These are phyloP conservation scores for Pythium scleroteichum DNA, from an alignment of 352 stramenopile genomes.

Conservation along the genomic window DNA sequence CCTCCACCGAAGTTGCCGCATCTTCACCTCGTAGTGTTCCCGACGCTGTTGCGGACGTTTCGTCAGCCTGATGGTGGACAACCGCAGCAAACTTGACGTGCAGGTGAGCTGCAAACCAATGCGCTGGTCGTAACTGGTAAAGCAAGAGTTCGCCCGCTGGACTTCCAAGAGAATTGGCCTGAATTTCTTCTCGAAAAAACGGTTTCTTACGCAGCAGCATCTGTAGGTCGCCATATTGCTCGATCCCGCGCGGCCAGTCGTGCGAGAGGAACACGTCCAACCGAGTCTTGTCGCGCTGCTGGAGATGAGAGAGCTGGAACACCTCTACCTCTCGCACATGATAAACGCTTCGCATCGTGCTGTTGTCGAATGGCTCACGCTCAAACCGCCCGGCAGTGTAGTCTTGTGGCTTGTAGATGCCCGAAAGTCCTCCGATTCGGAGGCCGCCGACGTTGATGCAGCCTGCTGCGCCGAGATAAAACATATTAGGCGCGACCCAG, in stretches of 20 bases:
- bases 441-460: conserved; percentile 92
- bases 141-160: conserved; percentile 92
- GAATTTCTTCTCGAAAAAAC: conserved; percentile 95
- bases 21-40: not conserved
- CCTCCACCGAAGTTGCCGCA: not conserved
- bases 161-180: conserved; percentile 93
- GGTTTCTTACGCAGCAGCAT: conserved; percentile 92
- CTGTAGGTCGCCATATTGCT: conserved; percentile 91
- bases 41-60: not conserved
- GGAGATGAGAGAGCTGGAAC: conserved; percentile 93
- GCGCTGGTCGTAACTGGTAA: conserved; percentile 88
- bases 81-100: conserved; percentile 98
- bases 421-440: conserved; percentile 96
- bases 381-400: conserved; percentile 93
- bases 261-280: conserved; percentile 96
- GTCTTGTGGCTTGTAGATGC: conserved; percentile 96
- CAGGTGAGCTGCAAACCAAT: conserved; percentile 98
- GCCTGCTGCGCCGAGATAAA: conserved; percentile 95
- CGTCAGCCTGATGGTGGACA: conserved; percentile 70
- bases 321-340: conserved; percentile 91
- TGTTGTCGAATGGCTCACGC: conserved; percentile 61
- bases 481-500: conserved; percentile 99
- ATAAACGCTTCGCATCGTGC: conserved; percentile 83
- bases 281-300: conserved; percentile 77
- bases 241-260: conserved; percentile 98